phyloP scores from a whole-genome alignment of 2,329 filamentous ascomycete species.

The Decorospora gaudefroyi region DNA sequence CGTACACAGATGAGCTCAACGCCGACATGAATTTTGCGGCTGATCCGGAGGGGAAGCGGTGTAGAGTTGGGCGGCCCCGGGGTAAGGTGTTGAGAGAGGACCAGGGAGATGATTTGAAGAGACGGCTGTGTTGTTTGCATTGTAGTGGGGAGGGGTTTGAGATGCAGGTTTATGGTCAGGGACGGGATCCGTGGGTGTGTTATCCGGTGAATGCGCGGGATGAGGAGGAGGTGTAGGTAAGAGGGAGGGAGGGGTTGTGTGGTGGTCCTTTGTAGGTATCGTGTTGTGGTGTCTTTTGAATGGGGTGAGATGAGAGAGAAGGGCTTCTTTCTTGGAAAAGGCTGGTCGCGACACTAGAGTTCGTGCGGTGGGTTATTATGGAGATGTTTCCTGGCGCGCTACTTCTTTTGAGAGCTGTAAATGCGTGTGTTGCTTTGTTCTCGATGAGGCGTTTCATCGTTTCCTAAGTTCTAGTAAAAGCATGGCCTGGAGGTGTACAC shows the following conservation, averaged over 20 bases:
- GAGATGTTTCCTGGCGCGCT: too few relatives aligned
- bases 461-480: too few relatives aligned
- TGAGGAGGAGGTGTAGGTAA: neutral
- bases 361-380: too few relatives aligned
- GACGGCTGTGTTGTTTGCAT: neutral
- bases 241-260: neutral
- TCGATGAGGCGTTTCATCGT: too few relatives aligned
- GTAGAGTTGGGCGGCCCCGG: neutral
- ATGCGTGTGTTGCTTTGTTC: too few relatives aligned
- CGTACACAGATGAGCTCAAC: neutral
- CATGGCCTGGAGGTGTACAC: too few relatives aligned
- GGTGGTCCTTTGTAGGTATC: neutral
- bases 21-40: neutral
- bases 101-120: neutral
- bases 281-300: too few relatives aligned
- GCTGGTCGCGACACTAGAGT: too few relatives aligned
- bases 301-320: too few relatives aligned
- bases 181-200: neutral
- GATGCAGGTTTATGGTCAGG: neutral
- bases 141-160: neutral
- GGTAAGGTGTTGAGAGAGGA: neutral
- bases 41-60: neutral
- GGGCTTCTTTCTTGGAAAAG: too few relatives aligned
- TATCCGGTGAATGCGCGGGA: neutral
- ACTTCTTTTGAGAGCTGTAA: too few relatives aligned